These are phyloP conservation scores for Russula abietina DNA, from an alignment of 768 basidiomycete species.

Conservation along the genomic window DNA sequence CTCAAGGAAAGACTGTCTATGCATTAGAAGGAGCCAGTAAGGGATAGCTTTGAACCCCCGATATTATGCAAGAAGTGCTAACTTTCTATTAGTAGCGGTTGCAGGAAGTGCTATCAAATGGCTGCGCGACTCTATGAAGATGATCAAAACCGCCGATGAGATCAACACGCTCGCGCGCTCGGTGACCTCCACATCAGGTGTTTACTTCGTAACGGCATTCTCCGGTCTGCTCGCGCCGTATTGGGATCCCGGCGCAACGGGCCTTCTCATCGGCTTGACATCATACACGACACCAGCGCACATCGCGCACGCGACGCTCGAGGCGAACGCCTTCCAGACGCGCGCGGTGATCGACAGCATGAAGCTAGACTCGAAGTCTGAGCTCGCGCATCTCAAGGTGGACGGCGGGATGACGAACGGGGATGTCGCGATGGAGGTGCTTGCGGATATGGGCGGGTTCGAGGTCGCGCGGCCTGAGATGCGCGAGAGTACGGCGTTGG, in stretches of 20 bases:
- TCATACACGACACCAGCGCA: slow-evolving; percentile 89
- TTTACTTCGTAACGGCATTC: slow-evolving; percentile 97
- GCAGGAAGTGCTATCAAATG: too few species aligned
- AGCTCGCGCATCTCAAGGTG: slow-evolving; percentile 83
- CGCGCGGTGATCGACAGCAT: slow-evolving; percentile 96
- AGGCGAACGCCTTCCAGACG: slow-evolving; percentile 94
- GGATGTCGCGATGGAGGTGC: slow-evolving; percentile 77
- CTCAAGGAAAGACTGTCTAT: too few species aligned
- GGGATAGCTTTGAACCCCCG: too few species aligned
- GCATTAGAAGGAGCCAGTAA: too few species aligned
- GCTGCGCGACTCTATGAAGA: too few species aligned
- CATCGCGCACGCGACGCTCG: slow-evolving; percentile 90
- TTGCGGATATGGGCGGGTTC: slow-evolving; percentile 89
- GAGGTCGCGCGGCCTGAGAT: slow-evolving; percentile 89
- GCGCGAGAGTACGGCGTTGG: slow-evolving; percentile 94
- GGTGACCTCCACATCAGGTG: too few species aligned
- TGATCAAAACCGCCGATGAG: too few species aligned
- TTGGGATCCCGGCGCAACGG: slow-evolving; percentile 93
- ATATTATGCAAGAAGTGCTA: too few species aligned
- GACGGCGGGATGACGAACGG: slow-evolving; percentile 99
- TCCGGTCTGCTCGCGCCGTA: slow-evolving; percentile 93
- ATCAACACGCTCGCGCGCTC: too few species aligned
- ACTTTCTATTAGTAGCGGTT: too few species aligned
- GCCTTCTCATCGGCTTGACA: slow-evolving; percentile 77
- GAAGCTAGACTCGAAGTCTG: slow-evolving; percentile 75